A percentile compares a stretch with the other conserved stretches of the same genome.
These are phyloP conservation scores for Jamesozyma piceae DNA, from an alignment of 805 yeast species.

Conservation along the genomic window DNA sequence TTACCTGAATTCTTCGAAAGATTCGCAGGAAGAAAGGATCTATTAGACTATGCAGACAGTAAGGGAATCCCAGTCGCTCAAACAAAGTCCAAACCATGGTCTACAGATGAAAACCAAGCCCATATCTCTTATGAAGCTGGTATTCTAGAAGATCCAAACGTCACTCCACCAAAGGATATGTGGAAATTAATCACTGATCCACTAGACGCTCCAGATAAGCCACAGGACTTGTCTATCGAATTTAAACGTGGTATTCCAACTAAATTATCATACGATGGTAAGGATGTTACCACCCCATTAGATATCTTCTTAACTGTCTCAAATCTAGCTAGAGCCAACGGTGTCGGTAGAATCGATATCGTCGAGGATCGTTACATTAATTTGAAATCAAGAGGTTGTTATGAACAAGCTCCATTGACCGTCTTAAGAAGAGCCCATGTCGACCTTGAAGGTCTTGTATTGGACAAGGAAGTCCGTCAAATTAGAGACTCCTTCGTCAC, in stretches of 20 bases:
- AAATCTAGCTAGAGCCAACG: conserved; percentile 94
- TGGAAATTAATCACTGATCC: conserved; percentile 98
- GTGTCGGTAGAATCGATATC: conserved; percentile 98
- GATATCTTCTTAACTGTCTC: conserved; percentile 89
- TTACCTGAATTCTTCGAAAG: conserved; percentile 88
- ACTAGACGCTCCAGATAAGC: conserved; percentile 83
- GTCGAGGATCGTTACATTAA: conserved; percentile 99
- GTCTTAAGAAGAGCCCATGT: conserved; percentile 87
- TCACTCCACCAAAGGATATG: conserved; percentile 99
- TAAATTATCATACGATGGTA: conserved; percentile 58
- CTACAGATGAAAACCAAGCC: conserved; percentile 98
- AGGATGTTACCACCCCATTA: conserved; percentile 76
- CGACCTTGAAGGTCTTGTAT: conserved; percentile 92
- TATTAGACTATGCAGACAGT: conserved; percentile 85
- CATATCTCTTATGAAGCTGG: conserved; percentile 99
- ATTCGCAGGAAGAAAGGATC: conserved; percentile 96
- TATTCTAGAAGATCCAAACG: conserved; percentile 95
- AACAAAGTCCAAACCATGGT: conserved; percentile 99
- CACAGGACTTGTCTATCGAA: conserved; percentile 78
- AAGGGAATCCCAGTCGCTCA: conserved; percentile 92
- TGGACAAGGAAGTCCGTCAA: conserved; percentile 96
- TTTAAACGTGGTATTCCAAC: conserved; percentile 83
- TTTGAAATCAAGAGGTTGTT: conserved; percentile 97
- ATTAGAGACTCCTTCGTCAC: conserved; percentile 95
- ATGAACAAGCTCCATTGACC: conserved; percentile 98